These are phyloP conservation scores for Penicillium polonicum DNA, from an alignment of 2,329 filamentous ascomycete species.

Conservation along the genomic window DNA sequence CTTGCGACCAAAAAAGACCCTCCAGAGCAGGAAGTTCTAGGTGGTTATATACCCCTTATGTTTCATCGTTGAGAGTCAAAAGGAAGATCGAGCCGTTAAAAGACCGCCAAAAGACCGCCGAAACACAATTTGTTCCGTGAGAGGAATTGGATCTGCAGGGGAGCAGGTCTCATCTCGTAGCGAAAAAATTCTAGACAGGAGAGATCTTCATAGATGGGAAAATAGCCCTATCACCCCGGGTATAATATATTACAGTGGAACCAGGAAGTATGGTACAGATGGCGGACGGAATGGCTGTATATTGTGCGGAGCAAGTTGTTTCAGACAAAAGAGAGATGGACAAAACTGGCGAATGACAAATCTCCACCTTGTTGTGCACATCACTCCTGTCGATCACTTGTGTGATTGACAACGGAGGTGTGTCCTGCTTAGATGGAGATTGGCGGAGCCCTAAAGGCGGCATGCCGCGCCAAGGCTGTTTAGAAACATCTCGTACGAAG, in stretches of 20 bases:
- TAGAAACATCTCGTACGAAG: background rate
- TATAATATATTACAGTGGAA: slow-evolving; percentile 2
- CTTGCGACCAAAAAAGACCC: slow-evolving; percentile 19
- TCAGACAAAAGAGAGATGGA: background rate
- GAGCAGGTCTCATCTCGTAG: background rate
- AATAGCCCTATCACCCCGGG: slow-evolving; percentile 1
- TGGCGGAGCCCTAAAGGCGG: background rate
- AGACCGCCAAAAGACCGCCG: background rate
- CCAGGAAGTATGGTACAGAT: background rate
- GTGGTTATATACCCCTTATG: slow-evolving; percentile 18
- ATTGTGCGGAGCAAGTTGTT: background rate
- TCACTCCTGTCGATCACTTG: slow-evolving; percentile 8
- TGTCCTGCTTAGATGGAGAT: background rate
- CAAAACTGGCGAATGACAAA: background rate
- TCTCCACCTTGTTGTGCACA: background rate
- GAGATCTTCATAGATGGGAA: background rate
- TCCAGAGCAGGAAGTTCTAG: background rate
- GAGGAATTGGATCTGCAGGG: slow-evolving; percentile 3
- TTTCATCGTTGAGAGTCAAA: background rate
- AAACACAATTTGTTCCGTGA: slow-evolving; percentile 2
- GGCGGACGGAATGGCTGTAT: background rate
- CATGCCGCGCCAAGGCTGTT: background rate
- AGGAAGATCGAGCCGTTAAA: background rate
- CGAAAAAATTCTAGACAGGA: background rate
- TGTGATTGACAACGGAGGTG: background rate